Percentiles rank a stretch among this genome's conserved stretches.
Evolutionary conservation across 2,329 filamentous ascomycete genomes (phyloP).

Genomic region (Cordyceps javanica): DNA sequence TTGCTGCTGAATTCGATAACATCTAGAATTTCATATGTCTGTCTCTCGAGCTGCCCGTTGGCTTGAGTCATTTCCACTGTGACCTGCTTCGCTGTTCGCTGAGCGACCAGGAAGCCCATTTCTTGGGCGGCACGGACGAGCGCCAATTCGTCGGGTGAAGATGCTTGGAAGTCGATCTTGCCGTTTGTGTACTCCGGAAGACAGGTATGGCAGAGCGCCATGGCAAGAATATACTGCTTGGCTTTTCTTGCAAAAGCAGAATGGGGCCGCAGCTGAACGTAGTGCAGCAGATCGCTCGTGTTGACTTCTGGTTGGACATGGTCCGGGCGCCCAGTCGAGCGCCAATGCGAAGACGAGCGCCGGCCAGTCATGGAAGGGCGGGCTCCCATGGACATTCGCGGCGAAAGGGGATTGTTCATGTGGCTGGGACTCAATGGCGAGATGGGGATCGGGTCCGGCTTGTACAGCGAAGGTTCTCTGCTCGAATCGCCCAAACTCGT

Average conservation of each 20-base stretch:
- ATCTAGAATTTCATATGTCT: constrained; percentile 74
- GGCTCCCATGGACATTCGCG: constrained; percentile 24
- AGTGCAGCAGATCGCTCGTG: constrained; percentile 71
- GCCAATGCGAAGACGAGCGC: constrained; percentile 45
- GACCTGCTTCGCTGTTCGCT: constrained; percentile 66
- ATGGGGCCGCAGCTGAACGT: constrained; percentile 67
- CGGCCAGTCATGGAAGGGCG: constrained; percentile 27
- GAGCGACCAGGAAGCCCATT: constrained; percentile 70
- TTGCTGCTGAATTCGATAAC: constrained; percentile 87
- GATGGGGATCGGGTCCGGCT: constrained; percentile 21
- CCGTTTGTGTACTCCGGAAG: constrained; percentile 69
- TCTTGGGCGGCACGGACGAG: constrained; percentile 80
- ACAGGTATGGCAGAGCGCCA: constrained; percentile 88
- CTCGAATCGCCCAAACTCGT: constrained; percentile 19
- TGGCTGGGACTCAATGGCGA: constrained; percentile 23
- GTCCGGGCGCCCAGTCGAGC: constrained; percentile 41
- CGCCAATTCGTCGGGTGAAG: constrained; percentile 85
- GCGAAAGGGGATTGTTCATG: constrained; percentile 22
- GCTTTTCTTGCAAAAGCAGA: constrained; percentile 73
- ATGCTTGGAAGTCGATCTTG: constrained; percentile 74
- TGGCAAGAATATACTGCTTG: constrained; percentile 73
- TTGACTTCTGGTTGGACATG: constrained; percentile 50
- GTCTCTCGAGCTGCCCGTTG: constrained; percentile 37
- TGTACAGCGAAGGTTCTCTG: constrained; percentile 23
- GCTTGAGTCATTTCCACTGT: constrained; percentile 39